A percentile compares a stretch with the other conserved stretches of the same genome.
Evolutionary conservation across 495 filamentous ascomycete species (phyloP).

Genomic region (Neurospora sp.): DNA sequence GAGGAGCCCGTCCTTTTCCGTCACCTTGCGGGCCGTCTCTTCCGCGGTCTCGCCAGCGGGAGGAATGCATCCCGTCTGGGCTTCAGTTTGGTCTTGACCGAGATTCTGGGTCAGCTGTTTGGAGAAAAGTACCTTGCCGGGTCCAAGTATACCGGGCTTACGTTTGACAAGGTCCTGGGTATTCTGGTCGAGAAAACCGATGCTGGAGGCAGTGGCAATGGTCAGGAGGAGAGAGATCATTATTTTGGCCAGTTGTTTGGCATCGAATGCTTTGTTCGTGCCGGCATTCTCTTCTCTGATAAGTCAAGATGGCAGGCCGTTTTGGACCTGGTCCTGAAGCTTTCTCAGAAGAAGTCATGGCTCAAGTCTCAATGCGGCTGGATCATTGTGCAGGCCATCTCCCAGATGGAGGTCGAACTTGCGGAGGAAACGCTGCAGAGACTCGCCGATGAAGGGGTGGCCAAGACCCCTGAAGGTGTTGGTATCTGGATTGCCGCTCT

Average conservation of each 20-base stretch:
- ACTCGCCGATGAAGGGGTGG: slow-evolving; percentile 52
- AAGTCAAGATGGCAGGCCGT: slow-evolving; percentile 52
- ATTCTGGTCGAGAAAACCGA: slow-evolving; percentile 62
- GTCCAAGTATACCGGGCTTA: slow-evolving; percentile 38
- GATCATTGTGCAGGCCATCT: slow-evolving; percentile 47
- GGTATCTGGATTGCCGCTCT: slow-evolving; percentile 72
- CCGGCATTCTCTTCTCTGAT: slow-evolving; percentile 55
- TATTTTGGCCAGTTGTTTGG: slow-evolving; percentile 81
- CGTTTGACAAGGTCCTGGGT: slow-evolving; percentile 47
- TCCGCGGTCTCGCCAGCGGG: slow-evolving; percentile 81
- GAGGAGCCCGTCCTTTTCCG: slow-evolving; percentile 37
- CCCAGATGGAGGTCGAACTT: slow-evolving; percentile 40
- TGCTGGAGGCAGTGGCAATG: slow-evolving; percentile 50
- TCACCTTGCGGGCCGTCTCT: slow-evolving; percentile 55
- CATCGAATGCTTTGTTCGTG: slow-evolving; percentile 71
- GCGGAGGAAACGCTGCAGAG: slow-evolving; percentile 52
- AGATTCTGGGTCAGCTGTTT: slow-evolving; percentile 60
- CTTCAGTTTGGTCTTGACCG: slow-evolving; percentile 84
- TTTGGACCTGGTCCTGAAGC: slow-evolving; percentile 47
- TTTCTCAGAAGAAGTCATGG: slow-evolving; percentile 67
- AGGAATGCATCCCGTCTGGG: slow-evolving; percentile 82
- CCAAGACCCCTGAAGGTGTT: slow-evolving; percentile 74
- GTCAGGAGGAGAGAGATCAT: slow-evolving; percentile 78
- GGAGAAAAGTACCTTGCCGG: slow-evolving; percentile 30
- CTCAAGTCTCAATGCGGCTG: slow-evolving; percentile 78